Evolutionary conservation across 2,329 filamentous ascomycete genomes (phyloP), one percentile per base, ranked within the genome.

Genomic region (Talaromyces sp.): DNA sequence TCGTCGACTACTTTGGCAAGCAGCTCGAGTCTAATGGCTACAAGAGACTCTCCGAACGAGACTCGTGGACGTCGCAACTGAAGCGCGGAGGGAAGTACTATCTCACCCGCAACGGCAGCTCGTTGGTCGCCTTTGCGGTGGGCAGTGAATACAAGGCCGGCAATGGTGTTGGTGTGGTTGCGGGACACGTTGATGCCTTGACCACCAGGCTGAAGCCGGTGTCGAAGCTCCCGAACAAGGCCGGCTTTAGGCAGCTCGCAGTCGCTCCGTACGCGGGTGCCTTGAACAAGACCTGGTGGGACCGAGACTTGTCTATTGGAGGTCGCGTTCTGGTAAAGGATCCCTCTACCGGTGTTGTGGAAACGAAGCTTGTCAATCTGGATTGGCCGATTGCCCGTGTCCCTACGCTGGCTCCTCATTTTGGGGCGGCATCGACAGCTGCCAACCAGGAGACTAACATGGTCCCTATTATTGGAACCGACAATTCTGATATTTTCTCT

Each of bases 341-440:
- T 67, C 72, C 81, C 4, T 77, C 80, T 54, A 84, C 85, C 2
- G 88, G 88, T 66, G 95, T 93, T 82, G 91, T 95, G 38, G 81
- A 83, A 24, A 87, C 85, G 31, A 90, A 88, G 78, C 82, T 97
- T 52, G 92, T 97, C 63, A 96, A 96, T 79, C 81, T 97, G 56
- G 90, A 88, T 72, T 97, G 92, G 91, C 93, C 94, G 1, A 92
- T 99, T 77, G 94, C 94, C 53, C 86, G 89, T 63, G 89, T 97
- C 62, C 92, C 94, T 7, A 96, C 92, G 0, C 83, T 99, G 19
- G 94, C 94, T 27, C 92, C 92, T 60, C 94, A 99, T 75, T 97
- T 99, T 69, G 94, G 94, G 57, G 88, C 83, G 5, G 77, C 86
- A 0, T 71, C 77, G 54, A 85, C 85, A 0, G 85, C 85, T 0